These are phyloP conservation scores for Serpula lacrymans DNA, from an alignment of 768 basidiomycete species.

Conservation along the genomic window DNA sequence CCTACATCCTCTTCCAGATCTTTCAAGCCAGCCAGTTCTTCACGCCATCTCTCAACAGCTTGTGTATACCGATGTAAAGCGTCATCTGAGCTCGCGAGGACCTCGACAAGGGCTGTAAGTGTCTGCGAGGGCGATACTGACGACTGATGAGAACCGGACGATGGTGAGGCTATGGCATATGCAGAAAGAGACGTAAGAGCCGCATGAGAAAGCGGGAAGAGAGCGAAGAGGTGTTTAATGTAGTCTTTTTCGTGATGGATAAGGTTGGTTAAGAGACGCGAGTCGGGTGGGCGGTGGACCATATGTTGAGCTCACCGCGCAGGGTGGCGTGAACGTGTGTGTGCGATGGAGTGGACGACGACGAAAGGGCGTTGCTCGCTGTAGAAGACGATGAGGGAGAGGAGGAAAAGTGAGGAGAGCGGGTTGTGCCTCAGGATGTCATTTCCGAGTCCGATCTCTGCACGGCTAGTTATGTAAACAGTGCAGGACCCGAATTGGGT, in stretches of 20 bases:
- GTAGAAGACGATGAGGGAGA: no score
- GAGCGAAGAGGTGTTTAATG: slow-evolving; percentile 50
- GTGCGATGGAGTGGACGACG: slow-evolving; percentile 3
- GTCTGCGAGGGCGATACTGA: slow-evolving; percentile 11
- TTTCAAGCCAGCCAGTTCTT: slow-evolving; percentile 56
- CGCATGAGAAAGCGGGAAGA: slow-evolving; percentile 57
- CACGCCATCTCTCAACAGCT: slow-evolving; percentile 64
- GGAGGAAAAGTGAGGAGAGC: no score
- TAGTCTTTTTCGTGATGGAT: slow-evolving; percentile 71
- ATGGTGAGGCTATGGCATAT: slow-evolving; percentile 64
- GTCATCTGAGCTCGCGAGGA: slow-evolving; percentile 63
- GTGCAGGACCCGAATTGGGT: no score
- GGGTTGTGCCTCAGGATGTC: no score
- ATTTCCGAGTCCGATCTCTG: no score
- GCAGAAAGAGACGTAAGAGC: slow-evolving; percentile 67
- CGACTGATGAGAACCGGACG: slow-evolving; percentile 44
- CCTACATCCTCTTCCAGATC: slow-evolving; percentile 70
- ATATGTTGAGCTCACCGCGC: slow-evolving; percentile 28
- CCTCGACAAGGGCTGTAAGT: slow-evolving; percentile 45
- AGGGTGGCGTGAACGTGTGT: neutral
- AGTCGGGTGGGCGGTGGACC: slow-evolving; percentile 74
- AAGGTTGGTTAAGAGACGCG: slow-evolving; percentile 66
- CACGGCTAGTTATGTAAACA: no score
- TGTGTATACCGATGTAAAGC: slow-evolving; percentile 59
- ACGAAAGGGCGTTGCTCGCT: no score